Conservation (phyloP, 1,284 basidiomycete genomes). For the Pterulicium gracile region DNA sequence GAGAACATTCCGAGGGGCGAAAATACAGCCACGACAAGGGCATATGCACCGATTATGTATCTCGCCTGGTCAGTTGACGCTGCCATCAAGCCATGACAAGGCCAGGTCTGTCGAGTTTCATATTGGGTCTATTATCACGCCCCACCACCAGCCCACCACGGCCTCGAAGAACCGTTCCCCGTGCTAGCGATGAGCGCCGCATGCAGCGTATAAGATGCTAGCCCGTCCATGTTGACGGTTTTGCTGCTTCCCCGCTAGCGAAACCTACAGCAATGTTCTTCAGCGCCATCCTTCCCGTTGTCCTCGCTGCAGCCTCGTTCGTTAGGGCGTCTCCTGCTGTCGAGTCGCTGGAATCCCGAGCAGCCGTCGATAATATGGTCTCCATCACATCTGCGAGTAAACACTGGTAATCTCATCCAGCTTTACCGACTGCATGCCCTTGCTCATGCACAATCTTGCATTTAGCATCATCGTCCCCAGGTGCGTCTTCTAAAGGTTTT, state of each 20-base stretch:
- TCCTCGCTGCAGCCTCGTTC: neutral
- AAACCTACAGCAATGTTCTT: neutral
- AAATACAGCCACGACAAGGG: no score
- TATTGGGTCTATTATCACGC: neutral
- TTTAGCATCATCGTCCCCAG: conserved; percentile 1
- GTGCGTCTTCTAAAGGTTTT: neutral
- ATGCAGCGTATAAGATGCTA: neutral
- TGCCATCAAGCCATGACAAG: neutral
- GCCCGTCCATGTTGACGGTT: neutral
- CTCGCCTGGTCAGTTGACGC: no score
- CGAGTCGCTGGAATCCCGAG: neutral
- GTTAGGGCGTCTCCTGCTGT: neutral
- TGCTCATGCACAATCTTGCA: neutral
- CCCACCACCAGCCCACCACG: neutral
- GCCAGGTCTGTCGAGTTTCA: neutral
- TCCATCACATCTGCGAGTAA: neutral
- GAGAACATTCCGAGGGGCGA: conserved; percentile 6
- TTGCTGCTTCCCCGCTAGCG: neutral
- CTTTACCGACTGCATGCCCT: no score
- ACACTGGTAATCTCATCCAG: neutral
- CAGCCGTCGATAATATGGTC: neutral
- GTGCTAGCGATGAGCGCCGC: neutral
- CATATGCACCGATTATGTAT: no score
- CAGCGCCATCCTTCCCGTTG: neutral
- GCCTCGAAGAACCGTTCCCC: neutral